Evolutionary conservation across 2,329 filamentous ascomycete genomes (phyloP), one percentile per base, ranked within the genome.

Genomic region (Rhynchosporium secalis): DNA sequence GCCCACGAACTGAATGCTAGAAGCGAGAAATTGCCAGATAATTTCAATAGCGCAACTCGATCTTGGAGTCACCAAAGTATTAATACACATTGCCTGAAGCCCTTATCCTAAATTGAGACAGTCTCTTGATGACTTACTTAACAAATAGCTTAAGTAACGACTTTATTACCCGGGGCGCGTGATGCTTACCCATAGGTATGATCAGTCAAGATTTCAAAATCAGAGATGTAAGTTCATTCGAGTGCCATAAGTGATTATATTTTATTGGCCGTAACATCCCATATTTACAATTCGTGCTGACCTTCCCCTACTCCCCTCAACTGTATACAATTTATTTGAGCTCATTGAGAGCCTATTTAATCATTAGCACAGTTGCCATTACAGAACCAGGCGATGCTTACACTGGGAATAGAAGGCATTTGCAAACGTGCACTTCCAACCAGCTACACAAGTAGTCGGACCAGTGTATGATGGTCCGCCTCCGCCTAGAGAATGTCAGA

Each of bases 401-500:
- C 65, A 66, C 49, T 66, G 66, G 15, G 67, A 69, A 20, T 67
- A 69, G 36, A 33, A 69, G 1, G 46, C 31, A 28, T 65, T 69
- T 33, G 61, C 62, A 55, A 29, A 61, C 8, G 54, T 64, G 47
- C 67, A 69, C 8, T 56, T 67, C 48, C 57, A 65, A 6, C 65
- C 64, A 46, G 65, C 43, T 10, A 62, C 62, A 43, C 67, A 69
- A 29, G 58, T 41, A 12, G 60, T 67, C 15, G 65, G 57, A 38
- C 65, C 65, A 20, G 63, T 62, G 20, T 56, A 69, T 10, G 36
- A 31, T 9, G 49, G 4, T 15, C 61, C 65, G 20, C 65, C 67
- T 43, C 65, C 57, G 33, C 58, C 59, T 62, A 33, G 5, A 26
- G 6, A n/a, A 6, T 15, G 57, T 57, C 31, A 63, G 58, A 56